These are phyloP conservation scores for Vigna reflexopilosa DNA, from an alignment of 306 rosid species.

Conservation along the genomic window DNA sequence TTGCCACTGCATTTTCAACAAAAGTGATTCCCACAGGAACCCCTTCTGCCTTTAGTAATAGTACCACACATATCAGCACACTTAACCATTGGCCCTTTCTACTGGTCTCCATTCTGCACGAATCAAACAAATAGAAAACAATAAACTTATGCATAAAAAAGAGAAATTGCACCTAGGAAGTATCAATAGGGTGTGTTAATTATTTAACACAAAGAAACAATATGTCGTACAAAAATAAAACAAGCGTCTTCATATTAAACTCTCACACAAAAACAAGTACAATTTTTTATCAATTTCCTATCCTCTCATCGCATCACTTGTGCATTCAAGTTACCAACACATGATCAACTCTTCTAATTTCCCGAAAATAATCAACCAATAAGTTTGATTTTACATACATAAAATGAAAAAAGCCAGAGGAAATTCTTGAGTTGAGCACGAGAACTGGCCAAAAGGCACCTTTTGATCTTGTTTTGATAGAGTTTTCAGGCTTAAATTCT, in stretches of 20 bases:
- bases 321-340: background rate
- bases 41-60: conserved; percentile 63
- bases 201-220: background rate
- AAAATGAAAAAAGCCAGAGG: background rate
- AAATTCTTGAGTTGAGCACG: conserved; percentile 7
- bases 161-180: background rate
- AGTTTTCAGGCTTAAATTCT: background rate
- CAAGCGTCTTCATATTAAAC: background rate
- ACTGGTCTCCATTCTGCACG: conserved; percentile 63
- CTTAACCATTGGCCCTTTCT: conserved; percentile 53
- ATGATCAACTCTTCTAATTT: background rate
- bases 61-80: conserved; percentile 48
- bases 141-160: background rate
- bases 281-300: background rate
- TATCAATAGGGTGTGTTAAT: background rate
- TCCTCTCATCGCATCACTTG: background rate
- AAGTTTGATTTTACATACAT: background rate
- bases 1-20: conserved; percentile 72
- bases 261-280: conserved; percentile 5
- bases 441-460: conserved; percentile 1
- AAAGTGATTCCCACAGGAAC: conserved; percentile 73
- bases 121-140: background rate
- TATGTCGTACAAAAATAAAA: background rate
- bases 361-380: conserved; percentile 18
- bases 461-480: background rate